These are phyloP conservation scores for Penicillium glabrum DNA, from an alignment of 2,329 filamentous ascomycete genomes.

Conservation along the genomic window DNA sequence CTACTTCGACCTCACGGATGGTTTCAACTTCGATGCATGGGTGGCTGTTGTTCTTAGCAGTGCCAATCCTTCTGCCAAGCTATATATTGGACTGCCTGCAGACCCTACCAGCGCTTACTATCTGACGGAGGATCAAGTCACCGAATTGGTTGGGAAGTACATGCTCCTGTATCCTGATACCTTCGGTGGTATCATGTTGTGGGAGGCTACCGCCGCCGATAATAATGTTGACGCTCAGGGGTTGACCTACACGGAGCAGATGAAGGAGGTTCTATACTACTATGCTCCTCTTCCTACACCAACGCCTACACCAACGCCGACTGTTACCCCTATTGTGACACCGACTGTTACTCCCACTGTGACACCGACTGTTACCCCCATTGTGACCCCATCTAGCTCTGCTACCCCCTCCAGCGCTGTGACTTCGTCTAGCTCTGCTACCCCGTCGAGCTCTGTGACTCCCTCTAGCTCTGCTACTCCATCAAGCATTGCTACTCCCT, in stretches of 20 bases:
- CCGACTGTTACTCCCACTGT: slow-evolving; percentile 13
- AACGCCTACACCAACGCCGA: slow-evolving; percentile 14
- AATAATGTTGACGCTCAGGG: slow-evolving; percentile 48
- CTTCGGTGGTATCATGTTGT: slow-evolving; percentile 63
- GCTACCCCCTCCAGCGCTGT: neutral
- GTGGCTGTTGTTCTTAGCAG: slow-evolving; percentile 37
- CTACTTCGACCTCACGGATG: slow-evolving; percentile 36
- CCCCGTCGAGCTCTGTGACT: neutral
- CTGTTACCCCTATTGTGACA: slow-evolving; percentile 12
- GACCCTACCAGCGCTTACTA: slow-evolving; percentile 43
- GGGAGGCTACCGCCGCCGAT: slow-evolving; percentile 54
- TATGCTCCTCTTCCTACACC: slow-evolving; percentile 22
- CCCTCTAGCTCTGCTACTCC: neutral
- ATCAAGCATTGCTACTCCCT: neutral
- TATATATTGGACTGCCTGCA: slow-evolving; percentile 55
- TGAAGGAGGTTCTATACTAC: slow-evolving; percentile 45
- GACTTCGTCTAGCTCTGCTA: neutral
- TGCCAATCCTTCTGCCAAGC: slow-evolving; percentile 47
- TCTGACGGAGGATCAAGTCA: slow-evolving; percentile 47
- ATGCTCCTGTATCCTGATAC: slow-evolving; percentile 38
- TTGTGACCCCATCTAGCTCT: too few relatives aligned
- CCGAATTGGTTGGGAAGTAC: slow-evolving; percentile 46
- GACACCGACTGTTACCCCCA: neutral
- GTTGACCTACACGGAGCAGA: slow-evolving; percentile 44
- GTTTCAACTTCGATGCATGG: slow-evolving; percentile 52